Evolutionary conservation across 192 early-diverging fungal species (phyloP), one percentile per base, ranked within the genome.

Genomic region (Umbelopsis vinacea): DNA sequence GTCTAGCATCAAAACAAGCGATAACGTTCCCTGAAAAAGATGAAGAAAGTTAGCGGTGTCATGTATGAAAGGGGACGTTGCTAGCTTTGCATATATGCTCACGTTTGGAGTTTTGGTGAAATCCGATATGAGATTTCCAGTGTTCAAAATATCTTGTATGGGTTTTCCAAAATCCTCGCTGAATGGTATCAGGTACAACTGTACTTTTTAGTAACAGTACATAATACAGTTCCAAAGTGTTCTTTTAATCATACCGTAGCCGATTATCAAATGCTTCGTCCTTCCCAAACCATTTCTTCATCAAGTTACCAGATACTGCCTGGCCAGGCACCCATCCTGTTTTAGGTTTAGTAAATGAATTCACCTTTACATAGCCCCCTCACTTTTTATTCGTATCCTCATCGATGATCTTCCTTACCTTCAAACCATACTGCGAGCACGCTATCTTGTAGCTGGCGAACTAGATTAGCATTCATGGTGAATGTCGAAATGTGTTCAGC

Each of bases 161-260:
- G 69, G 47, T 33, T 70, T n/a, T 10, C 69, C 69, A 54, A 70
- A 70, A 11, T 70, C 69, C 47, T 52, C 38, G 4, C 69, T 70
- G 24, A 54, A 35, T 43, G 11, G n/a, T 37, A 11, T 4, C 11
- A 12, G 11, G 10, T 11, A 52, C 7, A 26, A 43, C 3, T 37
- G 5, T 0, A 26, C 12, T 11, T 29, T 40, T 17, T 6, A 52
- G 23, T 19, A 47, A 17, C 67, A 47, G 15, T 4, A 14, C 2
- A 46, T 14, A 17, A 19, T 23, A 29, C 15, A 53, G 15, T 17
- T 37, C 53, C 1, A 33, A 53, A 14, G 11, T 29, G 29, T 2
- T 26, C 69, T 17, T 17, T 2, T n/a, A 4, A 23, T 37, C 29
- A 29, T 54, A 70, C 69, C 46, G 26, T 40, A 70, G 29, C 48